These are phyloP conservation scores for Curvularia hawaiiensis DNA, from an alignment of 2,329 filamentous ascomycete genomes.

Conservation along the genomic window DNA sequence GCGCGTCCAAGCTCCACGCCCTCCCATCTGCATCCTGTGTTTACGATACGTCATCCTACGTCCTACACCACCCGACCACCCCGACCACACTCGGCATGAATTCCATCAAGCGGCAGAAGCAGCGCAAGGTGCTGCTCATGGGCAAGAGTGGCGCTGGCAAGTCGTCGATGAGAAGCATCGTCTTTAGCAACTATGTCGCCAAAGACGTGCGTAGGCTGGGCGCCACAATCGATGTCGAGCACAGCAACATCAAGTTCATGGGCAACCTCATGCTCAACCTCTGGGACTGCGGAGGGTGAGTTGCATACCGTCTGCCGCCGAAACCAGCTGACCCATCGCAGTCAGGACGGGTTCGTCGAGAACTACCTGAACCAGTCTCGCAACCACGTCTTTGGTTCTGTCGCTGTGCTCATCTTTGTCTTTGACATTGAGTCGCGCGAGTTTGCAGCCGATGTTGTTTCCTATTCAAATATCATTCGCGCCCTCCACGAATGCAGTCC, in stretches of 20 bases:
- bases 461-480: conserved; percentile 87
- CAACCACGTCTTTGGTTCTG: conserved; percentile 94
- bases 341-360: conserved; percentile 98
- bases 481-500: conserved; percentile 86
- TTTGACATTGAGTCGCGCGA: conserved; percentile 98
- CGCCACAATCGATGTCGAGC: conserved; percentile 97
- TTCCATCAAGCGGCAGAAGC: conserved; percentile 55
- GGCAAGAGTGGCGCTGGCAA: conserved; percentile 97
- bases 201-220: conserved; percentile 91
- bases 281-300: conserved; percentile 94
- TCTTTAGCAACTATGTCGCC: conserved; percentile 98
- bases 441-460: conserved; percentile 89
- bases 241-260: conserved; percentile 98
- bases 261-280: conserved; percentile 96
- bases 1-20: conserved; percentile 15
- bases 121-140: conserved; percentile 63
- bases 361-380: conserved; percentile 97
- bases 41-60: conserved; percentile 24
- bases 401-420: conserved; percentile 97
- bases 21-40: conserved; percentile 8
- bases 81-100: conserved; percentile 35
- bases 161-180: conserved; percentile 97
- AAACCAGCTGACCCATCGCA: conserved; percentile 41
- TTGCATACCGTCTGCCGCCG: neutral
- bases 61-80: neutral